These are phyloP conservation scores for Globisporangium echinulatum DNA, from an alignment of 352 stramenopile genomes.

Conservation along the genomic window DNA sequence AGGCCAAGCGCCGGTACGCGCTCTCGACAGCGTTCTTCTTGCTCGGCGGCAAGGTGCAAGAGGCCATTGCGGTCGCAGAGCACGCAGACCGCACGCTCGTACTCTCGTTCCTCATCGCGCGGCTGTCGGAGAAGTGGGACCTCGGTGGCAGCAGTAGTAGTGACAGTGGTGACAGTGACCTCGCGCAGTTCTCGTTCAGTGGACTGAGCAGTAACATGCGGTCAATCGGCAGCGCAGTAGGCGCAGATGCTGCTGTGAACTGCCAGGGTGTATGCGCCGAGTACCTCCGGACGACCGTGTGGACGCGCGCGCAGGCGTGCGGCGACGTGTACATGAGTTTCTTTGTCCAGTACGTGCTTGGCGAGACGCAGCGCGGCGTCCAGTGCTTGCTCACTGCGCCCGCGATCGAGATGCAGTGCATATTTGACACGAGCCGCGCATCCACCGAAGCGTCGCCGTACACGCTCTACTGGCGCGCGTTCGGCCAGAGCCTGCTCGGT, in stretches of 20 bases:
- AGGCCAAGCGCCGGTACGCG: slow-evolving; percentile 77
- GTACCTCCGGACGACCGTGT: slow-evolving; percentile 58
- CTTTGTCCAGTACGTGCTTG: slow-evolving; percentile 59
- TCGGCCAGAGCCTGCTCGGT: slow-evolving; percentile 62
- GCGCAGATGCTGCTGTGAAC: not conserved
- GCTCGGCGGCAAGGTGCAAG: slow-evolving; percentile 66
- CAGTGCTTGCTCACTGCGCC: slow-evolving; percentile 47
- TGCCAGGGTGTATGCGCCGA: slow-evolving; percentile 42
- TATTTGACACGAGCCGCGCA: slow-evolving; percentile 29
- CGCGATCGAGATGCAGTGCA: slow-evolving; percentile 42
- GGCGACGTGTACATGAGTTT: slow-evolving; percentile 77
- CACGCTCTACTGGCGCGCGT: slow-evolving; percentile 66
- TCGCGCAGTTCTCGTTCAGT: slow-evolving; percentile 44
- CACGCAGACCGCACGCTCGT: slow-evolving; percentile 69
- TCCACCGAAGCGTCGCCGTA: slow-evolving; percentile 6
- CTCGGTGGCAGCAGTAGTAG: slow-evolving; percentile 25
- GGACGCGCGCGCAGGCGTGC: slow-evolving; percentile 32
- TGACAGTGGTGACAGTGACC: slow-evolving; percentile 10
- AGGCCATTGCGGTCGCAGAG: slow-evolving; percentile 70
- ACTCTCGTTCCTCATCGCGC: slow-evolving; percentile 73
- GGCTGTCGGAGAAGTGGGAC: slow-evolving; percentile 72
- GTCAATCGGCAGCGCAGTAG: not conserved
- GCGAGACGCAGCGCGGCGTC: slow-evolving; percentile 37
- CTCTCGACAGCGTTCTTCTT: slow-evolving; percentile 82
- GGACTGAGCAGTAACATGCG: slow-evolving; percentile 48